Evolutionary conservation across 1,139 yeast genomes (phyloP), one percentile per base, ranked within the genome.

Genomic region (Suhomyces coccinellae): DNA sequence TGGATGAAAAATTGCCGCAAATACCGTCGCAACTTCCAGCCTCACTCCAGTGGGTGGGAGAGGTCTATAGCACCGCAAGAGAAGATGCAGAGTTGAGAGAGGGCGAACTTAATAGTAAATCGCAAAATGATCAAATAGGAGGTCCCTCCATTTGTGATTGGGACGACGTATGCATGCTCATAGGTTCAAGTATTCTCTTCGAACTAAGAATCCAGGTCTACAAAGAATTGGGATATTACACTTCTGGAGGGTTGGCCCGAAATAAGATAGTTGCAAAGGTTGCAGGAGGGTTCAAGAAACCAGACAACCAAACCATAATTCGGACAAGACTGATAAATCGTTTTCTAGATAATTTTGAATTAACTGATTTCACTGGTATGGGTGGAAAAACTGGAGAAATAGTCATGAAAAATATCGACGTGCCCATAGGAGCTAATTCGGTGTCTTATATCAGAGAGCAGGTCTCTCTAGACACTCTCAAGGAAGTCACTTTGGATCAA

Each of bases 311-410:
- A 60, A 89, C 97, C 0, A 73, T 87, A 3, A 72, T 93, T 0
- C 64, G 85, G 33, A 77, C 79, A 41, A 57, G 61, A 6, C 67
- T 78, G 22, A 69, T 83, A 1, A 54, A 67, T 3, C 56, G 59
- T 1, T 93, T 91, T 58, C 62, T 91, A 12, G 69, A 69, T 33
- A 71, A 75, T 38, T 85, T 86, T 58, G 81, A 82, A 47, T 61
- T 93, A 16, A 78, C 79, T 1, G 96, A 91, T 55, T 78, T 91
- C 47, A 85, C 96, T 74, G 91, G 96, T 0, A 71, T 91, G 73
- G 99, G 99, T 4, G 99, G 99, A 2, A 88, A 87, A 55, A 68
- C 77, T 6, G 99, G 99, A 0, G 83, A 83, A 9, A 67, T 68
- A n/a, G 68, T 90, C 0, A 54, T 75, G 20, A 62, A 66, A 14